Evolutionary conservation across 768 basidiomycete species (phyloP), one percentile per base, ranked within the genome.

Genomic region (Auricularia cornea): DNA sequence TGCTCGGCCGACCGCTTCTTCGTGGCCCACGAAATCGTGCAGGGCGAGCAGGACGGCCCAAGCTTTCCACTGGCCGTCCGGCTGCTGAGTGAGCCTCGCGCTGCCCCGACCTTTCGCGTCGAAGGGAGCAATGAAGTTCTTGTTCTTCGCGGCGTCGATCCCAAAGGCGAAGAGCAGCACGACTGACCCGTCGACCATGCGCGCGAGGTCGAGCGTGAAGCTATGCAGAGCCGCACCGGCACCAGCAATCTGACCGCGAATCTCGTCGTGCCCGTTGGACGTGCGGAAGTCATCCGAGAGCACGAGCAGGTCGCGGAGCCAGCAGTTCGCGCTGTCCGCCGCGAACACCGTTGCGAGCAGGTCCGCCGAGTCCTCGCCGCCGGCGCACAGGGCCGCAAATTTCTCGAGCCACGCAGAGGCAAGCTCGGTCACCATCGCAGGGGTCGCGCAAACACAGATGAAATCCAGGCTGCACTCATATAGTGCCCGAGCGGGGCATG

Each of bases 231-330:
- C 20, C 6, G 20, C 20, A 48, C 18, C 38, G 38, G 44, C 44
- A 18, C 68, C 63, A 1, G 60, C 32, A 6, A 81, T 70, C 60
- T 77, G 78, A 0, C 67, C 54, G 1, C 68, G 54, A 23, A 81
- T 78, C 48, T 74, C 73, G 1, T 70, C 70, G 26, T 51, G 70
- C 3, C 77, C 77, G 26, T 70, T 64, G 11, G 79, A 70, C 2
- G 78, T 67, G 32, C 78, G 75, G 38, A 71, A 73, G 65, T 78
- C 72, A 79, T 79, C 80, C 2, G 74, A 74, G 66, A 82, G 78
- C 12, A 73, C 70, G 59, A 81, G 74, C 32, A 78, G 61, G 65
- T 82, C 80, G 5, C 78, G 72, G 11, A 48, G 44, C 44, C 44
- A 48, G 44, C 44, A 48, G 44, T 48, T 23, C 23, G 11, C 44